Evolutionary conservation across 2,329 filamentous ascomycete genomes (phyloP).

Genomic region (Stagonosporopsis tanaceti): DNA sequence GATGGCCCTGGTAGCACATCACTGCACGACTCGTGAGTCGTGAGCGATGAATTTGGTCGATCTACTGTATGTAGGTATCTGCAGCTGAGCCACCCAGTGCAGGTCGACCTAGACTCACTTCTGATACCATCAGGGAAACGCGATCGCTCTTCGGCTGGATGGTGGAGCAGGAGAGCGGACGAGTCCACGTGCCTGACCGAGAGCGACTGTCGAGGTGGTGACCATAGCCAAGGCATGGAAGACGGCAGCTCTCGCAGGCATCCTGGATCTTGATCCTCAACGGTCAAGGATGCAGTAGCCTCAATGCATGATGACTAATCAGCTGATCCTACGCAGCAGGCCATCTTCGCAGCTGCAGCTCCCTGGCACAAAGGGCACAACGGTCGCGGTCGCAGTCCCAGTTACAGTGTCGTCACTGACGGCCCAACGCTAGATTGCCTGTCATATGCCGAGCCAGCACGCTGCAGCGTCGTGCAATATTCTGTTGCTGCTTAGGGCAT

Average conservation of each 20-base stretch:
- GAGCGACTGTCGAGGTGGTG: too few species aligned
- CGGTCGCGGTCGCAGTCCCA: slow-evolving; percentile 6
- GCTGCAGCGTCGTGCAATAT: slow-evolving; percentile 4
- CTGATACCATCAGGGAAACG: not conserved
- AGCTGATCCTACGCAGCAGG: slow-evolving; percentile 24
- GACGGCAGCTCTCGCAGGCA: slow-evolving; percentile 4
- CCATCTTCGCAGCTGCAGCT: slow-evolving; percentile 28
- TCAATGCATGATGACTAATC: slow-evolving; percentile 12
- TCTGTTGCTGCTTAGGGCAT: slow-evolving; percentile 2
- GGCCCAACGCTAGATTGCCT: slow-evolving; percentile 16
- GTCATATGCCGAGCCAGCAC: slow-evolving; percentile 8
- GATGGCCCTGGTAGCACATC: slow-evolving; percentile 19
- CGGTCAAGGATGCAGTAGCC: slow-evolving; percentile 20
- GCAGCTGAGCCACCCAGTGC: slow-evolving; percentile 5
- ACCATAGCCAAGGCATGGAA: not conserved
- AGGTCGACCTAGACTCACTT: slow-evolving; percentile 3
- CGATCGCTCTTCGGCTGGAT: not conserved
- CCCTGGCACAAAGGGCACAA: slow-evolving; percentile 20
- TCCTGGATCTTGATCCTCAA: slow-evolving; percentile 13
- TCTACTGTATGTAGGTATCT: slow-evolving; percentile 7
- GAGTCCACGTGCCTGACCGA: too few species aligned
- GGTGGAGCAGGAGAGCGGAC: not conserved
- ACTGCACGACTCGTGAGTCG: slow-evolving; percentile 15
- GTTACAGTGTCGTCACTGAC: slow-evolving; percentile 22
- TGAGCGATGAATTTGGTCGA: slow-evolving; percentile 17